Base-by-base conservation (phyloP, 495 filamentous ascomycete genomes). In the Corynascus novoguineensis region DNA sequence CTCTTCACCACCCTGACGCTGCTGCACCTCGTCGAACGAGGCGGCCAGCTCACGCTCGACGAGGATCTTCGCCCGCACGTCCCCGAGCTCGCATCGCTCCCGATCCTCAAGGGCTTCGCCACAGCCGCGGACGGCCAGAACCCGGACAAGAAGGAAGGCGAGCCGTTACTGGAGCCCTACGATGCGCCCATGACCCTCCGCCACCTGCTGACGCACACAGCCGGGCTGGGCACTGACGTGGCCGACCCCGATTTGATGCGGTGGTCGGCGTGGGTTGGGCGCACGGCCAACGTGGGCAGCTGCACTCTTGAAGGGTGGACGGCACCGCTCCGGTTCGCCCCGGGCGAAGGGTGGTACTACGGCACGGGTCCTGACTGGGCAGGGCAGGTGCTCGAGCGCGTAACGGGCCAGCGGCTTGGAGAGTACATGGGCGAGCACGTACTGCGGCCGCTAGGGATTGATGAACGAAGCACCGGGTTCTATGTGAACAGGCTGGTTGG, bases 21-120 rank as follows among this genome's bases (percentile, higher is more conserved):
- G 3, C 52, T 74, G 25, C 74, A 73, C 35, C 64, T 75, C 32
- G 63, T 76, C 38, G 70, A 75, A 3, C 56, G 59, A n/a, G n/a
- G n/a, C n/a, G 66, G 62, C 38, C 57, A 65, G 15, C 10, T 75
- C 35, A 53, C 57, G 19, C 69, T 74, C 25, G 71, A 72, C 24
- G 63, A 59, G 48, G 68, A 75, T 58, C 21, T 73, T 2, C 54
- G 61, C 6, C 35, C 54, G 0, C 34, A 62, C 49, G 41, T 74
- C 15, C 74, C 74, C 5, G 67, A 64, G 21, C 64, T 76, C 27
- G 68, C 67, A 25, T 40, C 53, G 0, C 46, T 64, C 11, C 63
- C 53, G 0, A 62, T 74, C 42, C 61, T 74, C 4, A 53, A 27
- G 15, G 67, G 63, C 8, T 69, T 73, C 45, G 19, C 32, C n/a